Evolutionary conservation across 1,139 yeast species (phyloP).

Genomic region (Candida sanyaensis): DNA sequence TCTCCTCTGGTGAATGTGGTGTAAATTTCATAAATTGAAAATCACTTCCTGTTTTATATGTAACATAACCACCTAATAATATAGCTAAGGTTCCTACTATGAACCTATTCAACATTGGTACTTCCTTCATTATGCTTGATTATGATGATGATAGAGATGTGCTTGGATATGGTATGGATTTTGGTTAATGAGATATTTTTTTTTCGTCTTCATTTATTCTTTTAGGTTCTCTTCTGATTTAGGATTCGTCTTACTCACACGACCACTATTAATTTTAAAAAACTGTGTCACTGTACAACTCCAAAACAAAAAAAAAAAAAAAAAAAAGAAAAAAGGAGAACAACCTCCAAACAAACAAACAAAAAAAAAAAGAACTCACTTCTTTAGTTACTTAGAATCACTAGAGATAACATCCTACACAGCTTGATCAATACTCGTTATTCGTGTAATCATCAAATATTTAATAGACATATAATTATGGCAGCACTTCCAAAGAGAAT

Average conservation of each 20-base stretch:
- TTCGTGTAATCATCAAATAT: no score
- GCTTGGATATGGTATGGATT: constrained; percentile 17
- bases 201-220: neutral
- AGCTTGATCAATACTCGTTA: no score
- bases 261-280: neutral
- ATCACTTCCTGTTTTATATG: constrained; percentile 35
- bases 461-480: constrained; percentile 29
- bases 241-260: neutral
- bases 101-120: constrained; percentile 35
- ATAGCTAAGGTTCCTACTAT: constrained; percentile 42
- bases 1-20: constrained; percentile 43
- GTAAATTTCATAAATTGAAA: constrained; percentile 41
- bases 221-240: neutral
- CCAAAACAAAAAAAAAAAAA: neutral
- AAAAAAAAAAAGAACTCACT: neutral
- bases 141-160: neutral
- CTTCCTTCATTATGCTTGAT: constrained; percentile 17
- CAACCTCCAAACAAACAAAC: neutral
- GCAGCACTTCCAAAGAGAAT: constrained; percentile 83
- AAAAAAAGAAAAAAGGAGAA: no score
- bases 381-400: neutral
- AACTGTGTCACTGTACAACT: no score
- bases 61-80: constrained; percentile 11
- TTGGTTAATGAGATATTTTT: neutral
- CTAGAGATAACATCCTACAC: neutral